Base-by-base conservation (phyloP, 2,329 filamentous ascomycete genomes). In the Pseudopyricularia javanii region DNA sequence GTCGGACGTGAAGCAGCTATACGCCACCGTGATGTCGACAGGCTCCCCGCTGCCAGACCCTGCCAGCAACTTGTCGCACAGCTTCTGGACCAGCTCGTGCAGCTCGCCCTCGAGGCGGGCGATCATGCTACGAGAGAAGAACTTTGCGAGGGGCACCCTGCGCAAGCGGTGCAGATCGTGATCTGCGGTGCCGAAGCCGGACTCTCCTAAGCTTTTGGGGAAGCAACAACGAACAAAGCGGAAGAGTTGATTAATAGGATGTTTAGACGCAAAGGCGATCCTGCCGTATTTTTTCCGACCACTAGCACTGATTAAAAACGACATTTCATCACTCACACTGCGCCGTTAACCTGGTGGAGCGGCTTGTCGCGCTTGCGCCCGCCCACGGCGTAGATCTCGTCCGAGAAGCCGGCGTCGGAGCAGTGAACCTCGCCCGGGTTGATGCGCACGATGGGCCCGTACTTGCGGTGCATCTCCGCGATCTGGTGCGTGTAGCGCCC, bases 401-500 rank as follows among this genome's bases (percentile, higher is more conserved):
- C 57, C 14, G 57, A 54, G 35, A 59, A 64, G 15, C 57, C 56
- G 12, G 59, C 57, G 40, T 64, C 62, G 52, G 59, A 55, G 54
- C 62, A 60, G 49, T 65, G 62, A 7, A 64, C 50, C 52, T 64
- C 60, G 17, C 58, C 55, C 11, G 61, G 66, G 37, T 62, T 69
- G 12, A 62, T 53, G 30, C 54, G 48, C 40, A 54, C 28, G 47
- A 51, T 51, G 47, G 53, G 50, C 47, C 50, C 56, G 55, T 71
- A 70, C 9, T 56, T 54, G 14, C 64, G 59, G 49, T 71, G 68
- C 64, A 70, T 68, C 7, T 58, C 52, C 3, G 58, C 55, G n/a
- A 71, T 70, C 17, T 59, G 56, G 3, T 58, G 56, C 8, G 63
- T 64, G 55, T 71, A 71, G 14, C 62, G 56, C 4, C 68, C 69